Evolutionary conservation across 768 basidiomycete species (phyloP).

Genomic region (Suillus paluster): DNA sequence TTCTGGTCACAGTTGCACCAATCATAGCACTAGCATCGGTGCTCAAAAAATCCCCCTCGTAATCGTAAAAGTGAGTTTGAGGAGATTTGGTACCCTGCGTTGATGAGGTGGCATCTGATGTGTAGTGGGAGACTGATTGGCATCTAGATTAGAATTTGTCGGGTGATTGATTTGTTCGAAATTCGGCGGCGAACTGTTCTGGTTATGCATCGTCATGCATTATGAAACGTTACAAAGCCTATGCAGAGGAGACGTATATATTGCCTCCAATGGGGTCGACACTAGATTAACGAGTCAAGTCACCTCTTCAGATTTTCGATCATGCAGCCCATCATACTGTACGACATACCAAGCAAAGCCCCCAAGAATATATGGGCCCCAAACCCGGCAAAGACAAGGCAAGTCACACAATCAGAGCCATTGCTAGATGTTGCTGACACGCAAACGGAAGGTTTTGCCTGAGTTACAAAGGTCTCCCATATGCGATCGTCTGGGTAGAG

Average conservation of each 20-base stretch:
- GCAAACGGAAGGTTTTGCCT: constrained; percentile 27
- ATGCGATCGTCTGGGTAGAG: constrained; percentile 55
- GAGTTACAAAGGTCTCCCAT: constrained; percentile 40
- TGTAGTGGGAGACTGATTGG: background rate
- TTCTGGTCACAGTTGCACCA: background rate
- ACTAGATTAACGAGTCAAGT: background rate
- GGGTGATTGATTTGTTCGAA: background rate
- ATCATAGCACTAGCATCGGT: background rate
- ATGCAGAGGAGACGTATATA: background rate
- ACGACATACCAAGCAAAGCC: constrained; percentile 41
- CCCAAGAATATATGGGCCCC: constrained; percentile 34
- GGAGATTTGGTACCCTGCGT: background rate
- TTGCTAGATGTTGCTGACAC: background rate
- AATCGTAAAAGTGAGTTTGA: too few relatives aligned
- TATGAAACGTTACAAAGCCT: background rate
- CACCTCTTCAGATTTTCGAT: background rate
- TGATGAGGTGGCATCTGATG: background rate
- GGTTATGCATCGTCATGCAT: background rate
- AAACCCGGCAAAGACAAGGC: constrained; percentile 41
- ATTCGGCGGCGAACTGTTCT: background rate
- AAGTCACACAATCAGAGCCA: background rate
- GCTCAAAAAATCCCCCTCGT: too few relatives aligned
- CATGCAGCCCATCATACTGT: constrained; percentile 38
- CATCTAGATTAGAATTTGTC: background rate
- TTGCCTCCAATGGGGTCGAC: background rate